phyloP scores from a whole-genome alignment of 164 flowering plant species.

The Houttuynia cordata region DNA sequence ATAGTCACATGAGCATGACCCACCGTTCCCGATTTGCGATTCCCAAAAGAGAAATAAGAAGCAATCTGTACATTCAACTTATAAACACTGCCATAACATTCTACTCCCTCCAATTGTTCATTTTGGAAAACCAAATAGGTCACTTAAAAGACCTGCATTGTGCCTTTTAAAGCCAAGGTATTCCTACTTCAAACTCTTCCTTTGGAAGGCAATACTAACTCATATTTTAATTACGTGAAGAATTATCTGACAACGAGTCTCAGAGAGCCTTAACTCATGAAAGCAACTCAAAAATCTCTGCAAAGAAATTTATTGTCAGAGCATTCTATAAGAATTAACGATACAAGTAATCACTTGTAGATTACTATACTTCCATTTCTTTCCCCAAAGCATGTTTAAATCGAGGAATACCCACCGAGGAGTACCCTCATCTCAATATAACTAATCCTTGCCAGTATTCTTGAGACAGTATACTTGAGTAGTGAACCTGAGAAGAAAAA shows the following conservation, averaged over 20 bases:
- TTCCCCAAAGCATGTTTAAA: background rate
- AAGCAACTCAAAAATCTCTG: slow-evolving; percentile 19
- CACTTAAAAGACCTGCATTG: too few relatives aligned
- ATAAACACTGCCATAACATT: too few relatives aligned
- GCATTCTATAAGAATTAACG: background rate
- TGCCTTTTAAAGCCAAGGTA: too few relatives aligned
- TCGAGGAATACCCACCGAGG: slow-evolving; percentile 13
- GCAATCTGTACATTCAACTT: too few relatives aligned
- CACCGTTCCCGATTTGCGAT: too few relatives aligned
- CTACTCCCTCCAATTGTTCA: too few relatives aligned
- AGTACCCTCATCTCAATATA: slow-evolving; percentile 17
- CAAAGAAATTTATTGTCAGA: background rate
- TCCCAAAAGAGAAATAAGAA: too few relatives aligned
- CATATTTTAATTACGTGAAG: slow-evolving; percentile 1
- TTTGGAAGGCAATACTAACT: background rate
- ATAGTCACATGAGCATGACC: too few relatives aligned
- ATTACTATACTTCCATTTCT: background rate
- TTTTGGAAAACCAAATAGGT: too few relatives aligned
- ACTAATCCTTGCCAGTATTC: slow-evolving; percentile 8
- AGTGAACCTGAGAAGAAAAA: slow-evolving; percentile 7
- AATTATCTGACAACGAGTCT: slow-evolving; percentile 5
- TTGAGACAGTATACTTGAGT: slow-evolving; percentile 1
- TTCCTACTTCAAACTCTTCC: too few relatives aligned
- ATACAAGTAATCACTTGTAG: too few relatives aligned
- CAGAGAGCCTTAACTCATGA: slow-evolving; percentile 10